These are phyloP conservation scores for Aspergillus persii DNA, from an alignment of 2,329 filamentous ascomycete species.

Conservation along the genomic window DNA sequence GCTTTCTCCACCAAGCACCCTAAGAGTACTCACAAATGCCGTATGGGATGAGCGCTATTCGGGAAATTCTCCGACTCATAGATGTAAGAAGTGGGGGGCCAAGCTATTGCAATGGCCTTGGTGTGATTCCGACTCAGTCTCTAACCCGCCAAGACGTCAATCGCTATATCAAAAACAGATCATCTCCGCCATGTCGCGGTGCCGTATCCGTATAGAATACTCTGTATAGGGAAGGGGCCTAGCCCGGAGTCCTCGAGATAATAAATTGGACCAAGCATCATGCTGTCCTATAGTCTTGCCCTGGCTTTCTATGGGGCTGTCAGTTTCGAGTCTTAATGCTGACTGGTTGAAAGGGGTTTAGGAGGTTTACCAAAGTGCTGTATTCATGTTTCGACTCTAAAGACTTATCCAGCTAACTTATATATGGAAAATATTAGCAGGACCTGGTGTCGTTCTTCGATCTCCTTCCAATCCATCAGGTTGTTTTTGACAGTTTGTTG, in stretches of 20 bases:
- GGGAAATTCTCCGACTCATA: not conserved
- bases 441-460: not conserved
- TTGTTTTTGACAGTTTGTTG: no score
- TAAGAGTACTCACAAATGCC: not conserved
- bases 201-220: not conserved
- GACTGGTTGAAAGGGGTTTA: not conserved
- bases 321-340: not conserved
- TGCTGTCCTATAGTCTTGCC: not conserved
- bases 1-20: not conserved
- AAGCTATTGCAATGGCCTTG: not conserved
- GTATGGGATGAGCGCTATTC: not conserved
- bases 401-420: not conserved
- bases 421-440: not conserved
- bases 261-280: not conserved
- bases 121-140: not conserved
- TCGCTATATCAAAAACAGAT: not conserved
- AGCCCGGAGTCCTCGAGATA: not conserved
- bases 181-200: not conserved
- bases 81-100: not conserved
- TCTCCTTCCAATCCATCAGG: no score
- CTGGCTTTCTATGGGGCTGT: not conserved
- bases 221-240: not conserved
- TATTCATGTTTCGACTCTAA: not conserved
- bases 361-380: not conserved
- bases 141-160: not conserved